Evolutionary conservation across 306 rosid genomes (phyloP), one percentile per base, ranked within the genome.

Genomic region (Gastrolobium bilobum): DNA sequence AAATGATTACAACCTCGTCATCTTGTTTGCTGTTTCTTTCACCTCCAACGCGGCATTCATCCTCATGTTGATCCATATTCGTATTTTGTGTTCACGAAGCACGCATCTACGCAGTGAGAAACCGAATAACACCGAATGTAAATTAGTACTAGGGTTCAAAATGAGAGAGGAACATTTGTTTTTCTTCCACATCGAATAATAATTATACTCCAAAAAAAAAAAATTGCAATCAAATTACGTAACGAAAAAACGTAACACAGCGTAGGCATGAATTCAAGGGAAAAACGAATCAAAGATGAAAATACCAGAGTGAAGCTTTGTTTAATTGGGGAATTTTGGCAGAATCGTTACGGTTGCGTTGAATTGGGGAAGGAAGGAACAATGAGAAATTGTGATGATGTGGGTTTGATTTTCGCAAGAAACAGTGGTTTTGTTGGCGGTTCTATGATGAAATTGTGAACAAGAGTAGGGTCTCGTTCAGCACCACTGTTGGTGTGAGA

Each of bases 21-120:
- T 95, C 94, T 68, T 91, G 94, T 87, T 95, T 92, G 74, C 89
- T 79, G 53, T 82, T 93, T 82, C 87, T 82, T 71, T 88, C 93
- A 77, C 83, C 77, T 20, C 76, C 92, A 20, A 48, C 62, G 37
- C 85, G 90, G 50, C 88, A 69, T 57, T 93, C 99, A 69, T 95
- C 98, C 68, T 92, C 99, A 2, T 84, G 87, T 57, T 83, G 83
- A 71, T 83, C 86, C 86, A 77, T 82, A 14, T 10, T 15, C 8
- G 53, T 50, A 31, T 30, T 34, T 56, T 10, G 29, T 4, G 72
- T 71, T 59, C 73, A 51, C 6, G 26, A 20, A 50, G 20, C 38
- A 51, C 70, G 40, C 42, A 2, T 63, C 81, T 30, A 56, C 8
- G 8, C 60, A 6, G 74, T 35, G 30, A 66, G 11, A 76, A 75